Evolutionary conservation across 768 basidiomycete species (phyloP).

Genomic region (Boletellus emodensis): DNA sequence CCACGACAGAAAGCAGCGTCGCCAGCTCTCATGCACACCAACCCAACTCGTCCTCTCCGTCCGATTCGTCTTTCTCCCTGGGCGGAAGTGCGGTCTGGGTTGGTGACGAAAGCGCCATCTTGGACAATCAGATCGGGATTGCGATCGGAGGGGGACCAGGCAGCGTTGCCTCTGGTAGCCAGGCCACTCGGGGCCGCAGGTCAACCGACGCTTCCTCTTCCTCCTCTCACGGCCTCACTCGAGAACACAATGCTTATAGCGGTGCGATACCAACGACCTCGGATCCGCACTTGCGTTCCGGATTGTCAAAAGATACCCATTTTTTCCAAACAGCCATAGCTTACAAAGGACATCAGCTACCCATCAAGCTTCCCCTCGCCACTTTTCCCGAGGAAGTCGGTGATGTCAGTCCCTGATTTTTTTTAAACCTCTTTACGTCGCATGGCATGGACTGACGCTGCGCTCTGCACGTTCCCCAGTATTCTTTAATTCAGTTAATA

Average conservation of each 20-base stretch:
- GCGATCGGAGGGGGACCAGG: slow-evolving; percentile 43
- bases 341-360: slow-evolving; percentile 79
- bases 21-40: slow-evolving; percentile 29
- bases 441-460: slow-evolving; percentile 12
- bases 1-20: slow-evolving; percentile 38
- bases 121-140: slow-evolving; percentile 39
- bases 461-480: slow-evolving; percentile 44
- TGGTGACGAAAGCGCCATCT: slow-evolving; percentile 62
- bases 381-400: slow-evolving; percentile 95
- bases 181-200: slow-evolving; percentile 48
- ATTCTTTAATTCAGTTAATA: slow-evolving; percentile 86
- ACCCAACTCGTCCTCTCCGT: slow-evolving; percentile 49
- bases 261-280: slow-evolving; percentile 39
- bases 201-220: slow-evolving; percentile 71
- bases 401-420: slow-evolving; percentile 59
- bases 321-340: slow-evolving; percentile 84
- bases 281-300: slow-evolving; percentile 47
- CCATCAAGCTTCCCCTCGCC: slow-evolving; percentile 86
- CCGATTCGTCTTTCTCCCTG: slow-evolving; percentile 70
- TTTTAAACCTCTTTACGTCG: background rate
- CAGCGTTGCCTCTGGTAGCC: slow-evolving; percentile 43
- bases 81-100: slow-evolving; percentile 85
- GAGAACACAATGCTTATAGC: slow-evolving; percentile 38
- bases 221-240: slow-evolving; percentile 48
- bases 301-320: slow-evolving; percentile 81